A percentile compares a stretch with the other conserved stretches of the same genome.
Conservation (phyloP, 257 asterid genomes). For the Verbascum thapsus region DNA sequence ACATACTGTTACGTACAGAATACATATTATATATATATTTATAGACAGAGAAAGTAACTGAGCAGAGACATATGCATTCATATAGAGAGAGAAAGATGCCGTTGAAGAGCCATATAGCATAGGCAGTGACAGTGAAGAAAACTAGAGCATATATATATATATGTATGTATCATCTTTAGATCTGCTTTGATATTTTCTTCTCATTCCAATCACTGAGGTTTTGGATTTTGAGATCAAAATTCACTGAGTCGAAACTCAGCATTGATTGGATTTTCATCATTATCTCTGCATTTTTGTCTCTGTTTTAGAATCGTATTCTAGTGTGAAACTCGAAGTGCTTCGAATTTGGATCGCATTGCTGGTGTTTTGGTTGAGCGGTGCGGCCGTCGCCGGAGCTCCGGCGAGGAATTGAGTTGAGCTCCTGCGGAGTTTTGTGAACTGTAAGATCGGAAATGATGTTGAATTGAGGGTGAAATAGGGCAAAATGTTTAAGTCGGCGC, state of each 20-base stretch:
- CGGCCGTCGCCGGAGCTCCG: conserved; percentile 83
- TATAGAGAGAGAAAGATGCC: conserved; percentile 35
- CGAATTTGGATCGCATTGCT: conserved; percentile 30
- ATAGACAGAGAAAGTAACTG: conserved; percentile 41
- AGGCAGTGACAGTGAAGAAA: conserved; percentile 22
- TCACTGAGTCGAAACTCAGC: conserved; percentile 34
- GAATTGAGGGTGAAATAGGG: conserved; percentile 37
- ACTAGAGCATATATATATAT: too few relatives aligned
- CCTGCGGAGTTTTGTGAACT: conserved; percentile 46
- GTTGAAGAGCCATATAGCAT: conserved; percentile 21
- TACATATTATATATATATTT: conserved; percentile 12
- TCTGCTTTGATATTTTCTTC: conserved; percentile 38
- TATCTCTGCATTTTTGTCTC: conserved; percentile 9
- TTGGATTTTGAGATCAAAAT: too few relatives aligned
- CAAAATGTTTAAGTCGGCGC: conserved; percentile 82
- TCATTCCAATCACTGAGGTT: conserved; percentile 35
- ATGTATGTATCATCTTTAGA: conserved; percentile 42
- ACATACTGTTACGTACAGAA: conserved; percentile 37
- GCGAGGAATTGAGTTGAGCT: conserved; percentile 48
- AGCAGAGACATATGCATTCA: conserved; percentile 10
- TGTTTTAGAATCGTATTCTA: conserved; percentile 7
- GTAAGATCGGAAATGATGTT: conserved; percentile 31
- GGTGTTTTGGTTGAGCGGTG: conserved; percentile 41
- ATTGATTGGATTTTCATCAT: conserved; percentile 26
- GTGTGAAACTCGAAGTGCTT: conserved; percentile 28